These are phyloP conservation scores for Emericellopsis cladophorae DNA, from an alignment of 2,329 filamentous ascomycete species.

Conservation along the genomic window DNA sequence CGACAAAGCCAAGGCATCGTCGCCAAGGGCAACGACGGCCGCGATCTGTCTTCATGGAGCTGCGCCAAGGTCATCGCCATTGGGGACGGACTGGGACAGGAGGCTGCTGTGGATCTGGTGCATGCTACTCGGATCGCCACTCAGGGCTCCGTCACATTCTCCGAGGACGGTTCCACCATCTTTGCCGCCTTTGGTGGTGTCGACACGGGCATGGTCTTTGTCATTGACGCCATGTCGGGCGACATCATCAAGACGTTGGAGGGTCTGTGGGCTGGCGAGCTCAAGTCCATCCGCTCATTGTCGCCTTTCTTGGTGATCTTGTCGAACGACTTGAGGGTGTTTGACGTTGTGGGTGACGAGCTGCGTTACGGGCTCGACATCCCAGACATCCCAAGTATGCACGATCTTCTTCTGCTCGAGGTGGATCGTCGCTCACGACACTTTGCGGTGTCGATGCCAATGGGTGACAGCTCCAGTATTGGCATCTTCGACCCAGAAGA, in stretches of 20 bases:
- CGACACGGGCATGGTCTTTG: slow-evolving; percentile 52
- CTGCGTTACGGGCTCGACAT: slow-evolving; percentile 55
- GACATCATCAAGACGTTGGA: slow-evolving; percentile 53
- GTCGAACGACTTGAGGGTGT: slow-evolving; percentile 62
- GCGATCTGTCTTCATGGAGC: slow-evolving; percentile 61
- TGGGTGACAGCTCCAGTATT: slow-evolving; percentile 37
- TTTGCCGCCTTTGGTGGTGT: slow-evolving; percentile 49
- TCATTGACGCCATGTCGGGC: slow-evolving; percentile 64
- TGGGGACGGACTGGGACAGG: slow-evolving; percentile 34
- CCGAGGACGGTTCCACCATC: slow-evolving; percentile 73
- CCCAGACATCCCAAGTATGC: slow-evolving; percentile 22
- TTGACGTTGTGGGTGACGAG: slow-evolving; percentile 72
- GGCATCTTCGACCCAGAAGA: slow-evolving; percentile 54
- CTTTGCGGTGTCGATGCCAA: slow-evolving; percentile 49
- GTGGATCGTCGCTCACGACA: slow-evolving; percentile 52
- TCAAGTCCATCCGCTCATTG: slow-evolving; percentile 59
- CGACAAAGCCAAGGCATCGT: slow-evolving; percentile 56
- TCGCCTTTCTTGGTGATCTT: slow-evolving; percentile 64
- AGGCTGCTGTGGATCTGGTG: slow-evolving; percentile 14
- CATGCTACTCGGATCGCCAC: slow-evolving; percentile 2
- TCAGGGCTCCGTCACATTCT: slow-evolving; percentile 62
- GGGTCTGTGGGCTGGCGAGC: slow-evolving; percentile 50
- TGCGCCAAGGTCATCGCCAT: slow-evolving; percentile 49
- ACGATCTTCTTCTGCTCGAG: slow-evolving; percentile 52
- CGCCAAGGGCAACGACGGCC: slow-evolving; percentile 42